phyloP scores from a whole-genome alignment of 768 basidiomycete species.

The Pholiota molesta region DNA sequence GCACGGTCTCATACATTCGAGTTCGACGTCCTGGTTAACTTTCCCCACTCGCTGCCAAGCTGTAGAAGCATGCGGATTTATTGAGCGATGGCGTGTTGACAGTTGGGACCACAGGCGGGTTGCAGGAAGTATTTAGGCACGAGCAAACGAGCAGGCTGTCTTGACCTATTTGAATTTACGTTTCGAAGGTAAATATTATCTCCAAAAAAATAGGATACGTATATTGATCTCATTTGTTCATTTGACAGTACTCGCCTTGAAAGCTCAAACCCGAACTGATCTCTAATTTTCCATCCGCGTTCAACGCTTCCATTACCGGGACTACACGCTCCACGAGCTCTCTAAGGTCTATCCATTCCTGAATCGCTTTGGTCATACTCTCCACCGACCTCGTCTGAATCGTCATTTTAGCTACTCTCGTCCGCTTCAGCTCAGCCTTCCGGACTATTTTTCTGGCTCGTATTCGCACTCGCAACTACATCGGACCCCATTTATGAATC shows the following conservation, averaged over 20 bases:
- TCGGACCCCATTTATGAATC: constrained; percentile 52
- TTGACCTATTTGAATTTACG: no score
- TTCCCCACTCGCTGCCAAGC: constrained; percentile 39
- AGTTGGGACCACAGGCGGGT: no score
- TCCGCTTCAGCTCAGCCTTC: constrained; percentile 86
- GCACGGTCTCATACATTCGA: constrained; percentile 60
- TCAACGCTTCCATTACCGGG: no score
- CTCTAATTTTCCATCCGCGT: no score
- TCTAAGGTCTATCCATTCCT: constrained; percentile 85
- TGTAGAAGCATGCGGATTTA: constrained; percentile 77
- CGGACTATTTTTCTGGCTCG: constrained; percentile 78
- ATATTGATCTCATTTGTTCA: no score
- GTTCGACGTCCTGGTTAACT: constrained; percentile 59
- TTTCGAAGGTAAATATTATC: not conserved
- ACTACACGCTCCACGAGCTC: no score
- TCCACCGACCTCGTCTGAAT: constrained; percentile 78
- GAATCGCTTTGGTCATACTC: constrained; percentile 83
- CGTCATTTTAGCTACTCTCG: constrained; percentile 85
- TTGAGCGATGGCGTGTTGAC: no score
- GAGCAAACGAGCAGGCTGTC: no score
- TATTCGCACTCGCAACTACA: constrained; percentile 57
- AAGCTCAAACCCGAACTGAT: no score
- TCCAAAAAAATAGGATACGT: no score
- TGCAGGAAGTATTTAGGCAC: no score
- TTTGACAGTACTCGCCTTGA: no score